These are phyloP conservation scores for Penicillium maclennaniae DNA, from an alignment of 495 filamentous ascomycete genomes.

Conservation along the genomic window DNA sequence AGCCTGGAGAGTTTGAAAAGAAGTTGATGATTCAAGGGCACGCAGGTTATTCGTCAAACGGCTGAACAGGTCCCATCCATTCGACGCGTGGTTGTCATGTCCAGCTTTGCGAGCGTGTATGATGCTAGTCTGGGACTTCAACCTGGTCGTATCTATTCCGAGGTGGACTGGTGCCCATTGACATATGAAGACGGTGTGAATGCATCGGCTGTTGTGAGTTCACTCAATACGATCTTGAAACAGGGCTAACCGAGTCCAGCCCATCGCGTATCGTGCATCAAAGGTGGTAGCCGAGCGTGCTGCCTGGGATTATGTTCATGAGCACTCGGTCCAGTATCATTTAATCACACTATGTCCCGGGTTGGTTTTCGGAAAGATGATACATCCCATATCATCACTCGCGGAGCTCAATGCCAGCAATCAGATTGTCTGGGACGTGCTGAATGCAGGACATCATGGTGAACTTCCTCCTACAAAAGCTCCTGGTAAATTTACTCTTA, in stretches of 20 bases:
- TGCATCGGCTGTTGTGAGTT: conserved; percentile 21
- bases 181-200: conserved; percentile 33
- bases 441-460: conserved; percentile 16
- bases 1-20: conserved; percentile 25
- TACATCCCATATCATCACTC: conserved; percentile 23
- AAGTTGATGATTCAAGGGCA: conserved; percentile 33
- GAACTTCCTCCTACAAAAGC: conserved; percentile 21
- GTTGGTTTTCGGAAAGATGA: conserved; percentile 30
- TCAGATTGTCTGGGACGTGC: conserved; percentile 27
- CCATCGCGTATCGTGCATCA: conserved; percentile 33
- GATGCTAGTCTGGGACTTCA: conserved; percentile 24
- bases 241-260: conserved; percentile 9
- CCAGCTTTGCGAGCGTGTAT: conserved; percentile 33
- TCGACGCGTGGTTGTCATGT: conserved; percentile 30
- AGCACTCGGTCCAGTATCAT: conserved; percentile 21
- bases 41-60: conserved; percentile 26
- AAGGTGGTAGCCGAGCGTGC: conserved; percentile 33
- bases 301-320: conserved; percentile 30
- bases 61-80: conserved; percentile 15
- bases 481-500: conserved; percentile 11
- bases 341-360: conserved; percentile 24
- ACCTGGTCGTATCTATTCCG: conserved; percentile 26
- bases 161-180: conserved; percentile 35
- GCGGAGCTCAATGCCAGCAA: conserved; percentile 26
- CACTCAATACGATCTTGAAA: neutral